Conservation (phyloP, 768 basidiomycete genomes). For the Krasilnikovozyma curviuscula region DNA sequence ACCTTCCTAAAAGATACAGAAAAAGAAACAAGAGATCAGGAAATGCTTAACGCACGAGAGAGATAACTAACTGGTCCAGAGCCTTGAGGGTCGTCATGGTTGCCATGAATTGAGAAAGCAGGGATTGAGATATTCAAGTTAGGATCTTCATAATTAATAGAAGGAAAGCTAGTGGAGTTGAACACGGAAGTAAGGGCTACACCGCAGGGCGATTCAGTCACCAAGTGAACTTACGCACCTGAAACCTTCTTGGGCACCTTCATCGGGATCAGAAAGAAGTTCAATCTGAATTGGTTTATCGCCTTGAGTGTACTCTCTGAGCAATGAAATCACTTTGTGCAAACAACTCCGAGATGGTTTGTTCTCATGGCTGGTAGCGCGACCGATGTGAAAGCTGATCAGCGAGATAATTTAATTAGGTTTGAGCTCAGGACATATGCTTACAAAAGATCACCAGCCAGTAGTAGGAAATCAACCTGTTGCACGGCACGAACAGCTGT, state of each 20-base stretch:
- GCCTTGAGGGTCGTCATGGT: slow-evolving; percentile 97
- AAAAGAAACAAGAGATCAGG: not conserved
- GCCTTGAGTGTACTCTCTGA: slow-evolving; percentile 76
- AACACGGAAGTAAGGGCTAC: not conserved
- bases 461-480: slow-evolving; percentile 84
- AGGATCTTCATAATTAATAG: slow-evolving; percentile 88
- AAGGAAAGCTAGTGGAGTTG: slow-evolving; percentile 57
- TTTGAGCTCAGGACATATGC: too few relatives aligned
- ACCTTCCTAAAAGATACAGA: slow-evolving; percentile 44
- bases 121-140: slow-evolving; percentile 93
- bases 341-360: slow-evolving; percentile 76
- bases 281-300: slow-evolving; percentile 77
- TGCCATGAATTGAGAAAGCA: slow-evolving; percentile 96
- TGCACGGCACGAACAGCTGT: not conserved
- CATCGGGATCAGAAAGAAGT: slow-evolving; percentile 75
- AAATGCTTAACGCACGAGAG: not conserved
- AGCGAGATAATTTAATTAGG: too few relatives aligned
- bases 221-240: slow-evolving; percentile 36
- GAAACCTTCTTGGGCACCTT: slow-evolving; percentile 68
- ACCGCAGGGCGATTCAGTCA: not conserved
- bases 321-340: slow-evolving; percentile 68
- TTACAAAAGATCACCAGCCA: slow-evolving; percentile 94
- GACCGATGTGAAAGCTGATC: too few relatives aligned
- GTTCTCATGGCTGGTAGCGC: slow-evolving; percentile 96
- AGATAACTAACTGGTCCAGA: slow-evolving; percentile 54